Percentiles rank a stretch among this genome's conserved stretches.
These are phyloP conservation scores for Mycena epipterygia DNA, from an alignment of 768 basidiomycete genomes.

Conservation along the genomic window DNA sequence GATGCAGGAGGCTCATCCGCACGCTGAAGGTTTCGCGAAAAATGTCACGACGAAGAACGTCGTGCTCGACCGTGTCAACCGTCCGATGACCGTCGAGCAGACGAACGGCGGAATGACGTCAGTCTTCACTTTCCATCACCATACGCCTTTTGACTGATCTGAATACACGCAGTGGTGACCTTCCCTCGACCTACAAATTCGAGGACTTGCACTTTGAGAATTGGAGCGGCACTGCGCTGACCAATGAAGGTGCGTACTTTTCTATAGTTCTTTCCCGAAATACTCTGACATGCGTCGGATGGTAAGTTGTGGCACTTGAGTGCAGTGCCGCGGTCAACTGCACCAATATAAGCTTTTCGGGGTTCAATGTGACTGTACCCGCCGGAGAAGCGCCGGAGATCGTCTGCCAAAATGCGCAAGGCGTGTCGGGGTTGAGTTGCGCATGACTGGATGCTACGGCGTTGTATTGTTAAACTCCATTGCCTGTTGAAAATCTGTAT, in stretches of 20 bases:
- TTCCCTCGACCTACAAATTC: slow-evolving; percentile 63
- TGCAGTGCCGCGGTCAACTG: slow-evolving; percentile 66
- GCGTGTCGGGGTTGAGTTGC: slow-evolving; percentile 47
- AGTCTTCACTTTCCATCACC: slow-evolving; percentile 23
- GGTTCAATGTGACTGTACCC: slow-evolving; percentile 57
- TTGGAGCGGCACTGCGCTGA: slow-evolving; percentile 61
- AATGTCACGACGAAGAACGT: slow-evolving; percentile 61
- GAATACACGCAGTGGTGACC: slow-evolving; percentile 56
- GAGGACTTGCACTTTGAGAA: slow-evolving; percentile 59
- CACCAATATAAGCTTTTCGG: slow-evolving; percentile 55
- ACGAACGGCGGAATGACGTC: slow-evolving; percentile 64
- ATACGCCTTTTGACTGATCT: not conserved
- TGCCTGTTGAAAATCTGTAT: too few species aligned
- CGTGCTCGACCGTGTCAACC: slow-evolving; percentile 59
- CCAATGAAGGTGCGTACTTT: slow-evolving; percentile 51
- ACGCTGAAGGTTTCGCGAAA: slow-evolving; percentile 54
- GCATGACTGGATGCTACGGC: too few species aligned
- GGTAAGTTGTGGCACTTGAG: slow-evolving; percentile 61
- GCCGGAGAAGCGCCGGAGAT: slow-evolving; percentile 50
- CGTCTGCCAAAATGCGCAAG: slow-evolving; percentile 63
- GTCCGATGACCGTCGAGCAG: slow-evolving; percentile 64
- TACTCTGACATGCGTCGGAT: not conserved
- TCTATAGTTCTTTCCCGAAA: not conserved
- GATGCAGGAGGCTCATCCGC: not conserved
- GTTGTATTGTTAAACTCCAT: too few species aligned